Conservation (phyloP, 768 basidiomycete genomes). For the Thelephora aurantiotincta region DNA sequence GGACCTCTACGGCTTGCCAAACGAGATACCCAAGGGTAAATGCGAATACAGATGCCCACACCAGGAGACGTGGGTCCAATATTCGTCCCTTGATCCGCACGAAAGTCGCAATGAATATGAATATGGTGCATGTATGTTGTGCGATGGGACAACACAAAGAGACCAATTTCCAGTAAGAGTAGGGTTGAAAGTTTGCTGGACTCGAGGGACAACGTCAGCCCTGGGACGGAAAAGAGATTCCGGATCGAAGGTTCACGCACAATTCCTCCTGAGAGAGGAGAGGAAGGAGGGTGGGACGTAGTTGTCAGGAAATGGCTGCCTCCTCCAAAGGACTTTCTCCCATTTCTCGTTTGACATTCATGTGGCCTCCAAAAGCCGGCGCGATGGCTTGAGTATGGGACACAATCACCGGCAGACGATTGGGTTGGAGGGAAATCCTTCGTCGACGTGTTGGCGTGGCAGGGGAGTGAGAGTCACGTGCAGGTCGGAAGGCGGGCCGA, state of each 20-base stretch:
- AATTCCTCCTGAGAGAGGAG: slow-evolving; percentile 62
- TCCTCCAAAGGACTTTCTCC: slow-evolving; percentile 73
- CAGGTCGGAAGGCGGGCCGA: too few species aligned
- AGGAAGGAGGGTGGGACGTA: slow-evolving; percentile 73
- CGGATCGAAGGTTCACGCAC: slow-evolving; percentile 28
- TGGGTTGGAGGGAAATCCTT: too few species aligned
- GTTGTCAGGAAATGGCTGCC: slow-evolving; percentile 69
- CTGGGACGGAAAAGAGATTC: slow-evolving; percentile 1
- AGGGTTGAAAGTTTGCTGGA: slow-evolving; percentile 67
- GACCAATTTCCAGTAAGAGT: slow-evolving; percentile 64
- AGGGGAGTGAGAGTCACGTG: too few species aligned
- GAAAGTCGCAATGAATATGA: slow-evolving; percentile 74
- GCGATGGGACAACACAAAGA: slow-evolving; percentile 61
- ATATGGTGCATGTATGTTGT: slow-evolving; percentile 71
- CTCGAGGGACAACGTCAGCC: background rate
- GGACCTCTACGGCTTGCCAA: slow-evolving; percentile 43
- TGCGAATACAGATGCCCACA: slow-evolving; percentile 46
- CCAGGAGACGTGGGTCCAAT: slow-evolving; percentile 55
- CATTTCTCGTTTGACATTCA: slow-evolving; percentile 26
- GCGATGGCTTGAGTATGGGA: too few species aligned
- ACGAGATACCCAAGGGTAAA: slow-evolving; percentile 46
- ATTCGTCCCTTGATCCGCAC: slow-evolving; percentile 46
- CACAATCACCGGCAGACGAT: too few species aligned
- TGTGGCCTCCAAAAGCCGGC: background rate
- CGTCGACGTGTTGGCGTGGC: too few species aligned